A percentile compares a stretch with the other conserved stretches of the same genome.
phyloP scores from a whole-genome alignment of 805 yeast species.

The Cephaloascus albidus region DNA sequence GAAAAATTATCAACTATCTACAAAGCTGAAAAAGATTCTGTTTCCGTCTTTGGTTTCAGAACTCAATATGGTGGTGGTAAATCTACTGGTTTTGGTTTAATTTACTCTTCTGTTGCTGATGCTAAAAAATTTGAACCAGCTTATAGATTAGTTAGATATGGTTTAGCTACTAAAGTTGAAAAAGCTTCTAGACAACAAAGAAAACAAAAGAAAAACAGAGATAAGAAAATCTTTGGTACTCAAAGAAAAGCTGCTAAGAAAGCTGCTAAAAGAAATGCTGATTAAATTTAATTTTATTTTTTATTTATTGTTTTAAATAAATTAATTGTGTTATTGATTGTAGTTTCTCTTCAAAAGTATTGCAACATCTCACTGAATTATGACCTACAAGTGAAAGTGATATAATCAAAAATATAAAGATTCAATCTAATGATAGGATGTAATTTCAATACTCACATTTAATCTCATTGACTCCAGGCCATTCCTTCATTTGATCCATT shows the following conservation, averaged over 20 bases:
- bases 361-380: no score
- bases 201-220: slow-evolving; percentile 99
- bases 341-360: no score
- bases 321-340: no score
- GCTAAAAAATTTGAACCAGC: slow-evolving; percentile 98
- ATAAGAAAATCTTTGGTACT: slow-evolving; percentile 98
- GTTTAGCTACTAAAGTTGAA: slow-evolving; percentile 92
- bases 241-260: slow-evolving; percentile 90
- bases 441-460: no score
- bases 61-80: slow-evolving; percentile 99
- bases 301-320: no score
- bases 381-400: no score
- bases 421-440: no score
- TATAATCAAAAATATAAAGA: no score
- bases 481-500: no score
- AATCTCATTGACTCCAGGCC: no score
- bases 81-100: slow-evolving; percentile 98
- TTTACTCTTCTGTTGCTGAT: slow-evolving; percentile 96
- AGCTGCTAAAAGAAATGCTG: slow-evolving; percentile 85
- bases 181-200: slow-evolving; percentile 99
- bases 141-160: slow-evolving; percentile 99
- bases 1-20: slow-evolving; percentile 82
- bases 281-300: slow-evolving; percentile 41
- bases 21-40: slow-evolving; percentile 90
- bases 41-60: slow-evolving; percentile 98